phyloP scores from a whole-genome alignment of 805 yeast species.

The Torulaspora maleeae region DNA sequence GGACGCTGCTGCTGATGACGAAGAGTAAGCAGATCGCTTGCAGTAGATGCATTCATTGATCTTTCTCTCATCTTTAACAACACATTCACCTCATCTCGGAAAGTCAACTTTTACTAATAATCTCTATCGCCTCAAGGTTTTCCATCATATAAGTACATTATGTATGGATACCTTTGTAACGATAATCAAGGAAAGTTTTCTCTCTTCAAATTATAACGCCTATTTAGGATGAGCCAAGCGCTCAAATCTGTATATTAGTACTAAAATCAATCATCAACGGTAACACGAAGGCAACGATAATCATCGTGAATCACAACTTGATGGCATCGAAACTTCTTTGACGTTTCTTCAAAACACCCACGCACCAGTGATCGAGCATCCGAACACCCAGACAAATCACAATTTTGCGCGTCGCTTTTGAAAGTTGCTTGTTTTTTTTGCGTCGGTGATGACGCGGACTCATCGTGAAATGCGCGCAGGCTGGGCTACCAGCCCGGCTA shows the following conservation, averaged over 20 bases:
- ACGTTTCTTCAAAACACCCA: too few species aligned
- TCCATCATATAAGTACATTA: constrained; percentile 12
- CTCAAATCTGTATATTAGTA: not conserved
- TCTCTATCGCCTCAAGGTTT: constrained; percentile 5
- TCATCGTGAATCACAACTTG: too few species aligned
- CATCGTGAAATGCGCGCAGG: too few species aligned
- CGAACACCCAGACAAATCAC: too few species aligned
- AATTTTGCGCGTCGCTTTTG: too few species aligned
- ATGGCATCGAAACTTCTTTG: too few species aligned
- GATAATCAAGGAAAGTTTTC: constrained; percentile 1
- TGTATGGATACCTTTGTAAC: constrained; percentile 9
- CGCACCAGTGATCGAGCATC: too few species aligned
- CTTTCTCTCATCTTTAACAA: constrained; percentile 1
- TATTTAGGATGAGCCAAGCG: not conserved
- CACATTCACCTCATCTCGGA: not conserved
- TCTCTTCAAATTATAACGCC: not conserved
- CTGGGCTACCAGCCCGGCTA: too few species aligned
- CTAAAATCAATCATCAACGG: too few species aligned
- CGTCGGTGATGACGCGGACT: too few species aligned
- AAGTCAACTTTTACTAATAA: not conserved
- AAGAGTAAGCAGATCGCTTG: constrained; percentile 50
- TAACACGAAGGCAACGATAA: too few species aligned
- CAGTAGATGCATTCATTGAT: constrained; percentile 5
- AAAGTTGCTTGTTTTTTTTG: too few species aligned
- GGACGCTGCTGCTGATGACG: constrained; percentile 69